phyloP scores from a whole-genome alignment of 768 basidiomycete genomes.

The Auricularia sp. region DNA sequence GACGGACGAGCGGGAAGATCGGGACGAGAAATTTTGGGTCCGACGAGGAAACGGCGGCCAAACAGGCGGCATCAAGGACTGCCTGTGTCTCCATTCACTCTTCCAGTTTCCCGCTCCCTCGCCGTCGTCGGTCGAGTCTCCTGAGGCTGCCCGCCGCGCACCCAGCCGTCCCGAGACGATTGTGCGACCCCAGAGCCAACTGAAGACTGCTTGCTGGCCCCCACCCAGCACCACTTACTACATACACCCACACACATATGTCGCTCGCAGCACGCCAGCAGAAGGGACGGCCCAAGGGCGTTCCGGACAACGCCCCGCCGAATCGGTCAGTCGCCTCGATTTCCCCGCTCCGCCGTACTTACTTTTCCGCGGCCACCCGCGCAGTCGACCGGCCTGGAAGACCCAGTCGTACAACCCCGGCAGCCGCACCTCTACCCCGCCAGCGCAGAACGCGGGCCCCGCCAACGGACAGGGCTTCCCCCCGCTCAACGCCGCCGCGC shows the following conservation, averaged over 20 bases:
- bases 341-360: neutral
- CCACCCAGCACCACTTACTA: neutral
- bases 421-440: neutral
- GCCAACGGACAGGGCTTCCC: constrained; percentile 7
- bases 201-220: neutral
- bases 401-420: neutral
- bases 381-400: neutral
- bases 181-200: neutral
- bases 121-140: neutral
- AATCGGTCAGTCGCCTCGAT: neutral
- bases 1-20: neutral
- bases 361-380: neutral
- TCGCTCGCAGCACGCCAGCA: neutral
- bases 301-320: neutral
- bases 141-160: neutral
- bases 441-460: neutral
- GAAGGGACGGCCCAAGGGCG: neutral
- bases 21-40: neutral
- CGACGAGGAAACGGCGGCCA: neutral
- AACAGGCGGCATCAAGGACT: neutral
- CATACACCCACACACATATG: neutral
- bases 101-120: neutral
- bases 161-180: neutral
- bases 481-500: constrained; percentile 1
- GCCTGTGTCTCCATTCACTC: neutral